These are phyloP conservation scores for Scedosporium minutisporum DNA, from an alignment of 2,329 filamentous ascomycete species.

Conservation along the genomic window DNA sequence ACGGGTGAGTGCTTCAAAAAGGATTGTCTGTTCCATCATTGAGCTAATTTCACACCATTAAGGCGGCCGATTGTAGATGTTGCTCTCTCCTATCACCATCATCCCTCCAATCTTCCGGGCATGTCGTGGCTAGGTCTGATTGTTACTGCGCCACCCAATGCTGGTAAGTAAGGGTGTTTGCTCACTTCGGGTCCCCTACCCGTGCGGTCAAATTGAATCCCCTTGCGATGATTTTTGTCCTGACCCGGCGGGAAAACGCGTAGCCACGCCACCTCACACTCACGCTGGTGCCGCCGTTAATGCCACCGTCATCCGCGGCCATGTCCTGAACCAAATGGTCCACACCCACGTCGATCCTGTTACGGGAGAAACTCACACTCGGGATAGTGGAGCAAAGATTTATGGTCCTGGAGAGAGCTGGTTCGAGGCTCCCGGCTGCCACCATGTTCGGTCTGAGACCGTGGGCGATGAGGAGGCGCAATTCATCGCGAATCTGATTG, in stretches of 20 bases:
- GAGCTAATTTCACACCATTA: not conserved
- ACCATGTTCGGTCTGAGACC: constrained; percentile 8
- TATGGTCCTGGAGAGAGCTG: constrained; percentile 13
- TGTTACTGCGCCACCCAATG: constrained; percentile 13
- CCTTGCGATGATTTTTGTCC: not conserved
- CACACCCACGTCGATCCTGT: not conserved
- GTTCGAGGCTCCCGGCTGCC: constrained; percentile 15
- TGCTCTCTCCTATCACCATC: constrained; percentile 11
- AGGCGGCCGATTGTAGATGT: constrained; percentile 3
- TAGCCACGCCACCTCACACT: constrained; percentile 13
- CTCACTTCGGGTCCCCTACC: not conserved
- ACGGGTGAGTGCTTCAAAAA: not conserved
- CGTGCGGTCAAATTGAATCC: not conserved
- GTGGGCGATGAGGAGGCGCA: not conserved
- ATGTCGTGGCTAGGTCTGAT: constrained; percentile 14
- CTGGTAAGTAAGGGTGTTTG: not conserved
- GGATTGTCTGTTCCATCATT: not conserved
- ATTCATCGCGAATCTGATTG: not conserved
- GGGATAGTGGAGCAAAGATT: constrained; percentile 12
- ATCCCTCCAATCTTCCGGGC: constrained; percentile 13
- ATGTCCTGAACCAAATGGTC: constrained; percentile 15
- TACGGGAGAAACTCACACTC: not conserved
- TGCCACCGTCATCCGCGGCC: constrained; percentile 12
- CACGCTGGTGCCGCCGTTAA: constrained; percentile 14
- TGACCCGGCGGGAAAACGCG: not conserved